These are phyloP conservation scores for Beta lomatogona DNA, from an alignment of 179 eudicot species.

Conservation along the genomic window DNA sequence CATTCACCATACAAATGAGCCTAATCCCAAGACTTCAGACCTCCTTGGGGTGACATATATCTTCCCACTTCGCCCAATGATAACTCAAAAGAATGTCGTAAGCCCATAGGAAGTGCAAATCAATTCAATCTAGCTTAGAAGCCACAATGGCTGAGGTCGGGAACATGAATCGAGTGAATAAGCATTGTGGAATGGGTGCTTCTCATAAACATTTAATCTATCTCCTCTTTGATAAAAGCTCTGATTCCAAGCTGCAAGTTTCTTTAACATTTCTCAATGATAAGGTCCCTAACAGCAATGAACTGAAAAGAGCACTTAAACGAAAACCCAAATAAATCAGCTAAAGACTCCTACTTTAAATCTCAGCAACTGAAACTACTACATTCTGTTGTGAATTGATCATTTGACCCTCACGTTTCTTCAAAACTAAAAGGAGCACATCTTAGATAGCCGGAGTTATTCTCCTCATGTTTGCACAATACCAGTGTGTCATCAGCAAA, in stretches of 20 bases:
- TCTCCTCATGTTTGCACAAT: neutral
- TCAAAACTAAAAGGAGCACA: neutral
- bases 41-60: neutral
- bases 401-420: neutral
- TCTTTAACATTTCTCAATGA: neutral
- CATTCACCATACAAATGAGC: neutral
- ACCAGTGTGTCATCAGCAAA: neutral
- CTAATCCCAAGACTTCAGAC: neutral
- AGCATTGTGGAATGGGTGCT: neutral
- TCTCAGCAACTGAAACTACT: neutral
- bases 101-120: neutral
- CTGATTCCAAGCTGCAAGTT: neutral
- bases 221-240: neutral
- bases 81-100: neutral
- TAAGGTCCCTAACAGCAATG: neutral
- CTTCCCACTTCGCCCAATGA: neutral
- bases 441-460: neutral
- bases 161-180: neutral
- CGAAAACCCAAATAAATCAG: neutral
- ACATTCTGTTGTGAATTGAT: neutral
- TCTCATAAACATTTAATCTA: neutral
- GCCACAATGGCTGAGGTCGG: neutral
- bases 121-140: neutral
- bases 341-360: neutral
- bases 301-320: neutral